phyloP scores from a whole-genome alignment of 2,329 filamentous ascomycete species.

The Diplodia corticola region DNA sequence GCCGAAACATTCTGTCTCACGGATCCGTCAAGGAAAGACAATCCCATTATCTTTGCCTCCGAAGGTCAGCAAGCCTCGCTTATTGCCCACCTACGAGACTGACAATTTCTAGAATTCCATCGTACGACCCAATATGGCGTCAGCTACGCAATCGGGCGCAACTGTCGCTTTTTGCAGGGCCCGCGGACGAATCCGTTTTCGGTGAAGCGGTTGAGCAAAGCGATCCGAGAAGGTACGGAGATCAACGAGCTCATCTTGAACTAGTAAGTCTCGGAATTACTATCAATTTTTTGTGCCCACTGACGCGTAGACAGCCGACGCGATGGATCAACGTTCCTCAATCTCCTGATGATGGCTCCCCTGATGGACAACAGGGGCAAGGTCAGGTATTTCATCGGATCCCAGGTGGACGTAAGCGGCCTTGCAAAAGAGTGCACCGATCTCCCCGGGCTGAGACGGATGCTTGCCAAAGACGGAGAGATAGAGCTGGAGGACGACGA shows the following conservation, averaged over 20 bases:
- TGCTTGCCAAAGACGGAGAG: conserved; percentile 44
- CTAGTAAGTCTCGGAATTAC: conserved; percentile 52
- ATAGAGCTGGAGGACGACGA: neutral
- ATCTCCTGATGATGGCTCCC: conserved; percentile 72
- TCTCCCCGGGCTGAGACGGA: conserved; percentile 60
- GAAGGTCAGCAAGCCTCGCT: conserved; percentile 55
- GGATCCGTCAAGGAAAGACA: conserved; percentile 70
- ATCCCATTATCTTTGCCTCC: conserved; percentile 75
- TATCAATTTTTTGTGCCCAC: conserved; percentile 23
- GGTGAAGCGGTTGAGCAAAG: conserved; percentile 62
- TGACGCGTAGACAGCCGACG: conserved; percentile 52
- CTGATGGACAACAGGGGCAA: conserved; percentile 67
- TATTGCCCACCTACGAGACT: neutral
- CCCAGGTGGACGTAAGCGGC: conserved; percentile 70
- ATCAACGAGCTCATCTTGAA: conserved; percentile 75
- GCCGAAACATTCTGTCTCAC: conserved; percentile 77
- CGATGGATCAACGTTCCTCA: conserved; percentile 77
- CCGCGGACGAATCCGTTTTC: conserved; percentile 67
- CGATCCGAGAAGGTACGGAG: conserved; percentile 63
- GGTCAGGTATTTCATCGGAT: conserved; percentile 70
- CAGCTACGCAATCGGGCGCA: conserved; percentile 70
- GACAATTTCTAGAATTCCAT: conserved; percentile 62
- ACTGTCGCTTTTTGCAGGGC: conserved; percentile 77
- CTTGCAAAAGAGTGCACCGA: conserved; percentile 66
- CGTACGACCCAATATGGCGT: conserved; percentile 74